Conservation (phyloP, 306 rosid species). For the Corylus avellana region DNA sequence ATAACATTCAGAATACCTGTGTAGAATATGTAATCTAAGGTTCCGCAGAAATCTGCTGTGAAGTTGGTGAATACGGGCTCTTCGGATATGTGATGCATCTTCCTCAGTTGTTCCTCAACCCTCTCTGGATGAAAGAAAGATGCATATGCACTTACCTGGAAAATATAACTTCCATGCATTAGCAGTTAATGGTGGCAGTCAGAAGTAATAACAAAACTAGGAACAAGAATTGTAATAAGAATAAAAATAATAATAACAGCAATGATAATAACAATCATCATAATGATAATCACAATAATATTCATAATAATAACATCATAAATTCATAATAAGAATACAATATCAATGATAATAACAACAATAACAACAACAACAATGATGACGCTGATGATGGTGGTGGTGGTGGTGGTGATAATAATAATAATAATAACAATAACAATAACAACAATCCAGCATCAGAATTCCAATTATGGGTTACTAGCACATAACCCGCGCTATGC, state of each 20-base stretch:
- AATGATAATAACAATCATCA: background rate
- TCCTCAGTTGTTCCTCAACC: background rate
- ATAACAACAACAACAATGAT: no score
- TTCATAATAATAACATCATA: background rate
- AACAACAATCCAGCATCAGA: background rate
- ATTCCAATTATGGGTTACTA: background rate
- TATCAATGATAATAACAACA: background rate
- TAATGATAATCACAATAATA: background rate
- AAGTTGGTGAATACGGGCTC: slow-evolving; percentile 30
- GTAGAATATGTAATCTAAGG: slow-evolving; percentile 36
- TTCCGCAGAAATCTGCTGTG: background rate
- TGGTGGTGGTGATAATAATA: no score
- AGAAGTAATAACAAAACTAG: no score
- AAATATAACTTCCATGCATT: slow-evolving; percentile 5
- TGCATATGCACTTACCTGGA: slow-evolving; percentile 35
- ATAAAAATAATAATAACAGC: no score
- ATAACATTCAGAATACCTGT: slow-evolving; percentile 19
- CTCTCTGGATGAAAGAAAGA: background rate
- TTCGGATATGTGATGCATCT: slow-evolving; percentile 3
- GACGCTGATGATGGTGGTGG: no score
- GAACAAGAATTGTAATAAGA: no score
- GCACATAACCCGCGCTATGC: no score
- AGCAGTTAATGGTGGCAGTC: background rate
- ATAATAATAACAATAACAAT: background rate
- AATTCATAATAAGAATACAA: background rate